Percentiles rank a stretch among this genome's conserved stretches.
These are phyloP conservation scores for Obelidium mucronatum DNA, from an alignment of 192 early-diverging fungal genomes.

Conservation along the genomic window DNA sequence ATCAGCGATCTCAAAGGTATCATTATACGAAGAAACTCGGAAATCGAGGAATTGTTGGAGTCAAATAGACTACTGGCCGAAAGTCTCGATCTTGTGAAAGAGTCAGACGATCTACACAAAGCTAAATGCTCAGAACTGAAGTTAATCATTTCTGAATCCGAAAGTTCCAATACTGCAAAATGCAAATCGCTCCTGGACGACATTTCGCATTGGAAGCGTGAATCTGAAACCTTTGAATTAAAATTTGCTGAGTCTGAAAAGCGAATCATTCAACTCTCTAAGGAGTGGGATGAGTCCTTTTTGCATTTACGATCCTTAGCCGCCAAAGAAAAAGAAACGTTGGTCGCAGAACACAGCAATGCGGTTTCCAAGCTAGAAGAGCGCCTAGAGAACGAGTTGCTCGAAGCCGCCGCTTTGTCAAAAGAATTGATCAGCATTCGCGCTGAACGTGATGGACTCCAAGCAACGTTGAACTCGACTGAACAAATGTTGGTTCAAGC, in stretches of 20 bases:
- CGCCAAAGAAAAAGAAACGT: slow-evolving; percentile 7
- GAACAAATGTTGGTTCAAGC: not conserved
- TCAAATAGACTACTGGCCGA: not conserved
- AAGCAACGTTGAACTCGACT: not conserved
- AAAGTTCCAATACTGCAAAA: not conserved
- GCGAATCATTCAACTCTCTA: slow-evolving; percentile 1
- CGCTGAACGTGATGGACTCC: not conserved
- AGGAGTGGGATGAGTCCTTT: slow-evolving; percentile 21
- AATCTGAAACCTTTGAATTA: not conserved
- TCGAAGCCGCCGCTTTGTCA: not conserved
- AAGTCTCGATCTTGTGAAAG: slow-evolving; percentile 5
- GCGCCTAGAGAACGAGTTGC: not conserved
- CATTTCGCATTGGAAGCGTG: not conserved
- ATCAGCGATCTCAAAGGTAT: not conserved
- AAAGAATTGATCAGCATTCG: not conserved
- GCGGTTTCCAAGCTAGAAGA: not conserved
- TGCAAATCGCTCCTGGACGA: not conserved
- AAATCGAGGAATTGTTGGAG: not conserved
- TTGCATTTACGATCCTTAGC: not conserved
- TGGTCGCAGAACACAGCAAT: not conserved
- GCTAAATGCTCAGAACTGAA: slow-evolving; percentile 4
- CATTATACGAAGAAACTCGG: not conserved
- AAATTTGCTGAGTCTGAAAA: slow-evolving; percentile 2
- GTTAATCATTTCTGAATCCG: slow-evolving; percentile 15
- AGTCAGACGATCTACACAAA: slow-evolving; percentile 12